These are phyloP conservation scores for Alternaria viburni DNA, from an alignment of 2,329 filamentous ascomycete genomes.

Conservation along the genomic window DNA sequence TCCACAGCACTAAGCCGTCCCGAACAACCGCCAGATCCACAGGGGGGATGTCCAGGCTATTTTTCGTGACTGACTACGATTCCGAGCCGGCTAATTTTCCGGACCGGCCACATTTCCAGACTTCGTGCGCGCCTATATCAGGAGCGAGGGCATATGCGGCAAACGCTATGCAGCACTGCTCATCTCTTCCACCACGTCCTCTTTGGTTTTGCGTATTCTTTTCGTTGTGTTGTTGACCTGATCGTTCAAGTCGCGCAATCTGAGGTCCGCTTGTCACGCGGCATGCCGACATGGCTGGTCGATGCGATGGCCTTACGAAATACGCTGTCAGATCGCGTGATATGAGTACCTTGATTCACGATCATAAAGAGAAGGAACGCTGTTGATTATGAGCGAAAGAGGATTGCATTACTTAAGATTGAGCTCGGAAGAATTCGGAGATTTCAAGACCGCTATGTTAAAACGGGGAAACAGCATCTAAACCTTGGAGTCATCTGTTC, in stretches of 20 bases:
- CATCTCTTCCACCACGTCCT: not conserved
- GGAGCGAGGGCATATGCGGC: not conserved
- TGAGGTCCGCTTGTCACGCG: not conserved
- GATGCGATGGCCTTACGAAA: not conserved
- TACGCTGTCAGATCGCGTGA: not conserved
- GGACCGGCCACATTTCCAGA: not conserved
- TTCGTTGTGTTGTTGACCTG: not conserved
- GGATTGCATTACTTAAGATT: not conserved
- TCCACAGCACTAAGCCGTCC: not conserved
- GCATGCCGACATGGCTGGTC: not conserved
- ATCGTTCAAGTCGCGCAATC: not conserved
- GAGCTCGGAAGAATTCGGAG: not conserved
- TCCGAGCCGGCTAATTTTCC: not conserved
- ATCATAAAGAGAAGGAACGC: not conserved
- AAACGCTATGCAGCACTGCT: not conserved
- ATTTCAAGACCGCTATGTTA: not conserved
- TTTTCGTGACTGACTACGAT: not conserved
- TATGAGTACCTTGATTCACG: not conserved
- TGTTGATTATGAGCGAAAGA: not conserved
- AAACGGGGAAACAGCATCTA: not conserved
- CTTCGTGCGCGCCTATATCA: not conserved
- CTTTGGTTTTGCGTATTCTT: not conserved
- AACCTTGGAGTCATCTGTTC: conserved; percentile 4
- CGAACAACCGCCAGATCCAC: not conserved
- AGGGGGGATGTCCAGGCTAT: not conserved